Evolutionary conservation across 176 grass and related monocot genomes (phyloP).

Genomic region (Canna indica): DNA sequence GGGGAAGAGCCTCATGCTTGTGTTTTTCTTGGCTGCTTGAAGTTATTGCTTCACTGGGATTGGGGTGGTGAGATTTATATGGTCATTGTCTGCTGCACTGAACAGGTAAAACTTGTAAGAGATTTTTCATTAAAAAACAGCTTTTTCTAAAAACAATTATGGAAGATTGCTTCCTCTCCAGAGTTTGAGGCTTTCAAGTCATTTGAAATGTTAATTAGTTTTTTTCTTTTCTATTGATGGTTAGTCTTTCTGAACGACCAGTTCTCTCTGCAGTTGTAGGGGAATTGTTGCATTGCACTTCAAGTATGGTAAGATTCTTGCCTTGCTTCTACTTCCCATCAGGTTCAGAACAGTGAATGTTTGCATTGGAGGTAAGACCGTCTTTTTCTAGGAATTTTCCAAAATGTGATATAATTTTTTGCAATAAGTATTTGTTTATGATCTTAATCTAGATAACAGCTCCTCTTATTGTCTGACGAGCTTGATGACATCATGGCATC

Average conservation of each 20-base stretch:
- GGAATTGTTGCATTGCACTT: slow-evolving; percentile 4
- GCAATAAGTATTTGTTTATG: no score
- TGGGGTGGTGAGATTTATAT: neutral
- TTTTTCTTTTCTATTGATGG: neutral
- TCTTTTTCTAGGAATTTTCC: neutral
- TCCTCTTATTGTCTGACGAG: no score
- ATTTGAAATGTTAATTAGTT: neutral
- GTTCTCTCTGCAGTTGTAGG: neutral
- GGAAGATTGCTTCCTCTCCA: neutral
- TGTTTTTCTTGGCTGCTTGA: no score
- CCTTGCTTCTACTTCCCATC: slow-evolving; percentile 7
- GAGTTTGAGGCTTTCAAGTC: neutral
- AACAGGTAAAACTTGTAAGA: neutral
- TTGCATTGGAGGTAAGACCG: neutral
- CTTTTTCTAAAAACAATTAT: no score
- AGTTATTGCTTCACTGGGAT: neutral
- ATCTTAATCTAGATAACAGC: no score
- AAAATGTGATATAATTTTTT: no score
- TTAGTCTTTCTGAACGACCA: neutral
- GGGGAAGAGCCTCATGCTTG: neutral
- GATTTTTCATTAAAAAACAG: no score
- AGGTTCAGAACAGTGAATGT: neutral
- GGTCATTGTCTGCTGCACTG: neutral
- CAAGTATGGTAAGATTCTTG: neutral
- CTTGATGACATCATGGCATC: no score